phyloP scores from a whole-genome alignment of 441 rosid genomes.

The Rhodomyrtus psidioides region DNA sequence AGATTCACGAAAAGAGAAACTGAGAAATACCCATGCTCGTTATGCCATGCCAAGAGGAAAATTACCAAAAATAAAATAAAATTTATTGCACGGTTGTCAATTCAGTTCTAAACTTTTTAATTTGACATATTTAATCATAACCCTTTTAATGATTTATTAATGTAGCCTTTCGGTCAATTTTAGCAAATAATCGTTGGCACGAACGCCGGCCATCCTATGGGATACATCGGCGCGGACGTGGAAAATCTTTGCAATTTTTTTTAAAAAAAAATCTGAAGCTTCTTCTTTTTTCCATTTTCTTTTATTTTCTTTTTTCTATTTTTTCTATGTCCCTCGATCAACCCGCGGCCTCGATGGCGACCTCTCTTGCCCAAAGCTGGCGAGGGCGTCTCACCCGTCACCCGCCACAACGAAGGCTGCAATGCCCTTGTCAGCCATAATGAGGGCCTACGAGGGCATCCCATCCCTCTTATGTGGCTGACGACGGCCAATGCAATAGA shows the following conservation, averaged over 20 bases:
- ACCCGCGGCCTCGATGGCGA: accelerated
- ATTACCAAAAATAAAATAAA: not conserved
- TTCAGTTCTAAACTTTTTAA: not conserved
- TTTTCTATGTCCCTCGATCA: not conserved
- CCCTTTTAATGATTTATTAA: not conserved
- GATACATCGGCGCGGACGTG: accelerated
- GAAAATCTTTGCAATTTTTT: not conserved
- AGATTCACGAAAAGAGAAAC: not conserved
- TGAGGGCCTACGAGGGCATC: not conserved
- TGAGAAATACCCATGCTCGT: not conserved
- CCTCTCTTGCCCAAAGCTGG: accelerated
- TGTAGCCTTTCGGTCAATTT: not conserved
- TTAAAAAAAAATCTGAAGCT: not conserved
- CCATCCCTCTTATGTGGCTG: not conserved
- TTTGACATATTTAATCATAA: not conserved
- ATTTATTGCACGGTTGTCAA: accelerated
- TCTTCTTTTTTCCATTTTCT: not conserved
- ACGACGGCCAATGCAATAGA: accelerated
- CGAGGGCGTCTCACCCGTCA: accelerated
- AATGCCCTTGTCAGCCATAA: not conserved
- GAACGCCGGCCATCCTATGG: accelerated
- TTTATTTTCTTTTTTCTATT: not conserved
- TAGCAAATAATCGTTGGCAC: accelerated
- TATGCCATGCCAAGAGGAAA: not conserved
- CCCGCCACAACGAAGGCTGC: accelerated